Percentiles rank a stretch among this genome's conserved stretches.
Conservation (phyloP, 176 grass and related monocot species). For the Secale cereale region DNA sequence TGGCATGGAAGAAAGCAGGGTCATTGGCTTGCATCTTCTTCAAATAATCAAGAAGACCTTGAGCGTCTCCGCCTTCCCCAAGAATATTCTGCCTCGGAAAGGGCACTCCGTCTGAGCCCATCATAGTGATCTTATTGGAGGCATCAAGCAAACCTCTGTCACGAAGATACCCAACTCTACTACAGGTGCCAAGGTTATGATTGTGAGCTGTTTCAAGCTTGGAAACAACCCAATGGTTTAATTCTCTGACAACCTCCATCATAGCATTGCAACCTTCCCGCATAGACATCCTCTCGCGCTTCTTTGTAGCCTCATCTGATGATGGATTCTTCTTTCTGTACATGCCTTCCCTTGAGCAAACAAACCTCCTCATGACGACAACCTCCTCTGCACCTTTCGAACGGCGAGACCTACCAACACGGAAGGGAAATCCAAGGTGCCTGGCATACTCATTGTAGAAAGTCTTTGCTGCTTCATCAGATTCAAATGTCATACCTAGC, state of each 20-base stretch:
- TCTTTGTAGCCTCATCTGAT: conserved; percentile 48
- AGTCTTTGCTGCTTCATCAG: conserved; percentile 68
- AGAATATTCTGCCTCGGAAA: conserved; percentile 64
- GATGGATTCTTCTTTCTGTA: conserved; percentile 51
- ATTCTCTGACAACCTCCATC: conserved; percentile 92
- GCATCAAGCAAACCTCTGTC: conserved; percentile 46
- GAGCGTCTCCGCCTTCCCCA: conserved; percentile 58
- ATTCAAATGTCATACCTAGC: conserved; percentile 73
- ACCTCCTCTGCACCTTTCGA: conserved; percentile 78
- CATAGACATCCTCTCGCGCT: conserved; percentile 80
- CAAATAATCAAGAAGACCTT: conserved; percentile 76
- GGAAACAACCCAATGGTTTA: conserved; percentile 72
- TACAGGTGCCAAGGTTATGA: conserved; percentile 64
- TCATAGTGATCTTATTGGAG: conserved; percentile 37
- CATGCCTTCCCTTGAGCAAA: conserved; percentile 85
- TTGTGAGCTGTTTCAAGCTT: conserved; percentile 94
- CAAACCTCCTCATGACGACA: conserved; percentile 93
- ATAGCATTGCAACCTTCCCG: conserved; percentile 95
- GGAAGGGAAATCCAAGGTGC: conserved; percentile 70
- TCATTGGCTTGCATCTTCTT: conserved; percentile 63
- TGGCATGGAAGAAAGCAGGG: conserved; percentile 71
- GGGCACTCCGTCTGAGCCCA: conserved; percentile 40
- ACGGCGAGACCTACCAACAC: conserved; percentile 75
- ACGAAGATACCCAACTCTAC: conserved; percentile 70
- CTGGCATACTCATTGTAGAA: conserved; percentile 90